These are phyloP conservation scores for Endoconidiophora polonica DNA, from an alignment of 2,329 filamentous ascomycete genomes.

Conservation along the genomic window DNA sequence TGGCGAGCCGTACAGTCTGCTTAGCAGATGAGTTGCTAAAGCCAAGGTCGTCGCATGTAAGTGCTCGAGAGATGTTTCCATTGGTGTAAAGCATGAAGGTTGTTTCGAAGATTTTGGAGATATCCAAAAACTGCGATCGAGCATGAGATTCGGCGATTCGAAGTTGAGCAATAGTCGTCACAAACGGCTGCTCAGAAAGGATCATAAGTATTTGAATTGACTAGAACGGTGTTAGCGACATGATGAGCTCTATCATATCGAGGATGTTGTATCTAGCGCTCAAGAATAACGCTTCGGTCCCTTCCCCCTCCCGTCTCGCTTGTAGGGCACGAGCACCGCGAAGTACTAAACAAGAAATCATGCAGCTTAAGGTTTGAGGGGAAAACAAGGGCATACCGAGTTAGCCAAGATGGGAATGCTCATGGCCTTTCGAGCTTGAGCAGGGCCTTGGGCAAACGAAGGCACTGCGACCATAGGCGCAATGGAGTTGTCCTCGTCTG, in stretches of 20 bases:
- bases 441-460: constrained; percentile 22
- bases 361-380: too few relatives aligned
- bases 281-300: not conserved
- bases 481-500: constrained; percentile 18
- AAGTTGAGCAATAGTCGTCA: constrained; percentile 18
- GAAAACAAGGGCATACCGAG: constrained; percentile 20
- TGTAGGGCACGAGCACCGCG: too few relatives aligned
- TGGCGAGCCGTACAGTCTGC: constrained; percentile 13
- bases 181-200: constrained; percentile 20
- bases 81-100: constrained; percentile 22
- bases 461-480: constrained; percentile 16
- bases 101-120: constrained; percentile 20
- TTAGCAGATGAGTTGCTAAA: constrained; percentile 21
- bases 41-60: constrained; percentile 23
- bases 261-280: not conserved
- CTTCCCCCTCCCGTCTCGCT: not conserved
- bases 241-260: not conserved
- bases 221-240: not conserved
- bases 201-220: constrained; percentile 23
- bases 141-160: constrained; percentile 20
- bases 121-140: constrained; percentile 20
- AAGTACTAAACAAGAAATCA: not conserved
- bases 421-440: constrained; percentile 23
- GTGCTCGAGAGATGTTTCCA: constrained; percentile 15
- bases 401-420: constrained; percentile 25